Percentiles rank a stretch among this genome's conserved stretches.
These are phyloP conservation scores for Chaetomium sp. DNA, from an alignment of 2,329 filamentous ascomycete species.

Conservation along the genomic window DNA sequence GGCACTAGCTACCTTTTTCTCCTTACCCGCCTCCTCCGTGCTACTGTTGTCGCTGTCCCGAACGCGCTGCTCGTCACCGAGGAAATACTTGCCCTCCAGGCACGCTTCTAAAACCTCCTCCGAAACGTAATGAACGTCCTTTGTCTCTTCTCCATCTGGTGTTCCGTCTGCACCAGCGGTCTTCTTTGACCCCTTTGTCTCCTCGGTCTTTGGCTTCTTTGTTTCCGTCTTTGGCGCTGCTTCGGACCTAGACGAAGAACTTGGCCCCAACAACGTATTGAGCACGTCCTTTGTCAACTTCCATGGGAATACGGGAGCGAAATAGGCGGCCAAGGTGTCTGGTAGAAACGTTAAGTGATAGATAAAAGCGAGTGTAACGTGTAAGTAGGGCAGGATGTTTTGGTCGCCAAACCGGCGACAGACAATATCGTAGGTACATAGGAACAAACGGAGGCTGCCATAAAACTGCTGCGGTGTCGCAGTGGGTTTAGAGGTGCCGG, in stretches of 20 bases:
- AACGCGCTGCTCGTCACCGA: conserved; percentile 33
- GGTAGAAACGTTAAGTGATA: conserved; percentile 37
- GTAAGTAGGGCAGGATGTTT: background rate
- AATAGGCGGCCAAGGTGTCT: conserved; percentile 33
- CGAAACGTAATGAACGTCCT: background rate
- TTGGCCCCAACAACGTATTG: conserved; percentile 27
- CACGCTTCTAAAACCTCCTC: conserved; percentile 27
- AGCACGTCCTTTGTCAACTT: conserved; percentile 33
- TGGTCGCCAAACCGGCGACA: background rate
- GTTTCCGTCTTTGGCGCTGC: background rate
- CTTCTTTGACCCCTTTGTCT: too few species aligned
- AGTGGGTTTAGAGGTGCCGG: background rate
- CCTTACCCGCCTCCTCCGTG: too few species aligned
- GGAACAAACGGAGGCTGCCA: background rate
- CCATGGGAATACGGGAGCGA: conserved; percentile 39
- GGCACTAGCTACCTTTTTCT: too few species aligned
- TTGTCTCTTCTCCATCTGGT: too few species aligned
- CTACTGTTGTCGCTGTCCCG: conserved; percentile 16
- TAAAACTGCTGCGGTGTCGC: background rate
- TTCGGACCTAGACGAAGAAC: background rate
- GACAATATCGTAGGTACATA: background rate
- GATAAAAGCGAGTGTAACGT: conserved; percentile 48
- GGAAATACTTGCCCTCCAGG: conserved; percentile 38
- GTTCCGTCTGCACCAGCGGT: too few species aligned
- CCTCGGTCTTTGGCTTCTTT: too few species aligned